Base-by-base conservation (phyloP, 805 yeast species). In the Nakazawaea pomicola region DNA sequence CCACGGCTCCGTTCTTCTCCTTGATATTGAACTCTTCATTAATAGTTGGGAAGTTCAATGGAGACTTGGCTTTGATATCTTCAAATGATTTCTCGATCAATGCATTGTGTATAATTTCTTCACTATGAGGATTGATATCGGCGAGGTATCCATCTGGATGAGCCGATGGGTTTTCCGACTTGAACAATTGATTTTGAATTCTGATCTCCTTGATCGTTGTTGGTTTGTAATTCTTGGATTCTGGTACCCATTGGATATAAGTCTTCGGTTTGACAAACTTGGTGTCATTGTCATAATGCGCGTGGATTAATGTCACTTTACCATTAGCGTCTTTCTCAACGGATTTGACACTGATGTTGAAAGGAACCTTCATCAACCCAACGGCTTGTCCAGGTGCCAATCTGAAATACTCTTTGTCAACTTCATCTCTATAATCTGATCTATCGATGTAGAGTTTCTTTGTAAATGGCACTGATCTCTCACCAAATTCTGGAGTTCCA, bases 221-320 rank as follows among this genome's bases (percentile, higher is more conserved):
- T 4, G 91, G 90, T 31, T 67, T 65, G 53, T 76, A 68, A 46
- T 75, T 73, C 24, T 68, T 65, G 17, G 80, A 68, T 47, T 78
- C 78, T 38, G 96, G 95, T 38, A 93, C 80, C 99, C 99, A 93
- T 67, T 93, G 99, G 56, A 93, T 89, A 59, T 72, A 93, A 8
- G 99, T 90, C 76, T 91, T 93, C 57, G 99, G 99, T 58, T 86
- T 88, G 61, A 71, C 75, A 49, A 68, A 68, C 42, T 65, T 67
- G 12, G 59, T 57, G 16, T 68, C 61, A 48, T 77, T 78, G 57
- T 89, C 85, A 57, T 91, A 93, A 53, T 81, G 76, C 38, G 84
- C 96, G 51, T 82, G 80, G 44, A 93, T 76, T 62, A 76, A 78
- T 16, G 68, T 67, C 40, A 90, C 76, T 36, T 75, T 68, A 16